phyloP scores from a whole-genome alignment of 441 rosid species.

The Pelargonium citronellum region DNA sequence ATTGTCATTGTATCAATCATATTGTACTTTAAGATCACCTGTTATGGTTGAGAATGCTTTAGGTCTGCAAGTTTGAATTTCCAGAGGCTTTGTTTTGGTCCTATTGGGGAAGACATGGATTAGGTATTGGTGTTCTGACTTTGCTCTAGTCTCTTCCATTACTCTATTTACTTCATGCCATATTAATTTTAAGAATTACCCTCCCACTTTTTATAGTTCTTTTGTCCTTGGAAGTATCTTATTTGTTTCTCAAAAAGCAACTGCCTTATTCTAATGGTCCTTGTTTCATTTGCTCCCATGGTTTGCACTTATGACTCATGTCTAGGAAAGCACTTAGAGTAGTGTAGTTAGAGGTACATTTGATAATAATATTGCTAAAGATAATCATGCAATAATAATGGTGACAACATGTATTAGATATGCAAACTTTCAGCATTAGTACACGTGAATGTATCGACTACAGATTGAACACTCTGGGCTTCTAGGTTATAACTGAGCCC shows the following conservation, averaged over 20 bases:
- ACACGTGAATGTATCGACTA: not conserved
- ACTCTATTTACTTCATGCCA: not conserved
- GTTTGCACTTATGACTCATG: not conserved
- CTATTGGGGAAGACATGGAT: conserved; percentile 6
- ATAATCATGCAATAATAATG: not conserved
- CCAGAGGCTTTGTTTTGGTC: conserved; percentile 1
- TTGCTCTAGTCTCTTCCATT: not conserved
- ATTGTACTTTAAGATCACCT: not conserved
- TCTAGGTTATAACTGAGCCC: not conserved
- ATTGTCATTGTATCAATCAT: not conserved
- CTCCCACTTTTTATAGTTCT: not conserved
- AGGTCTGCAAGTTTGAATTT: not conserved
- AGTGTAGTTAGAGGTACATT: too few species aligned
- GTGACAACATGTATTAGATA: not conserved
- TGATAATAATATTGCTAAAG: not conserved
- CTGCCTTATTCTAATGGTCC: not conserved
- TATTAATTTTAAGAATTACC: not conserved
- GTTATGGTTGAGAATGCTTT: not conserved
- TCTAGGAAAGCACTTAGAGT: too few species aligned
- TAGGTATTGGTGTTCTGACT: not conserved
- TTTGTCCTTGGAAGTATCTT: not conserved
- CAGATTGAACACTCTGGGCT: not conserved
- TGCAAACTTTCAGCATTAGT: not conserved
- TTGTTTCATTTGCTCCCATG: not conserved
- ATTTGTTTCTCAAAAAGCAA: not conserved